Conservation (phyloP, 2,329 filamentous ascomycete species). For the Didymella pomorum region DNA sequence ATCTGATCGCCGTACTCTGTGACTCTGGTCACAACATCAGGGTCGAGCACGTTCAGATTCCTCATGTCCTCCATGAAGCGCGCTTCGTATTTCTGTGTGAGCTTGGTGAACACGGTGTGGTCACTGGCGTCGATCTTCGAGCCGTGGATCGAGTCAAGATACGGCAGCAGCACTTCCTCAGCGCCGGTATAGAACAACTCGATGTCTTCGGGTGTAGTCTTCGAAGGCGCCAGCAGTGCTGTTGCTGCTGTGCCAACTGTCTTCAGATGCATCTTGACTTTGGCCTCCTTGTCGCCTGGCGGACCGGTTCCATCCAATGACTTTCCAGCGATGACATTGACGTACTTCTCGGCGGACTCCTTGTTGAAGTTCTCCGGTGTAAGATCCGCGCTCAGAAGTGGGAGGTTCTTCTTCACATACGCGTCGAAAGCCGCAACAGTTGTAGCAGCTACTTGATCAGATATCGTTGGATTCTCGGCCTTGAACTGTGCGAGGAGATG, state of each 20-base stretch:
- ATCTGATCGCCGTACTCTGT: slow-evolving; percentile 92
- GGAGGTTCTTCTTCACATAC: slow-evolving; percentile 74
- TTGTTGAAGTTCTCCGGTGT: slow-evolving; percentile 58
- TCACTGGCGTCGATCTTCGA: slow-evolving; percentile 66
- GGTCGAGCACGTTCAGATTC: slow-evolving; percentile 81
- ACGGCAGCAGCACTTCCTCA: slow-evolving; percentile 78
- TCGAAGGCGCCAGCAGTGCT: slow-evolving; percentile 53
- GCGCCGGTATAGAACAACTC: slow-evolving; percentile 65
- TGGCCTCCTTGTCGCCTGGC: slow-evolving; percentile 80
- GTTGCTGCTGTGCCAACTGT: slow-evolving; percentile 64
- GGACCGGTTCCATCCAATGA: slow-evolving; percentile 61
- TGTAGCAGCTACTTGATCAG: slow-evolving; percentile 58
- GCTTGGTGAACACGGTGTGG: slow-evolving; percentile 81
- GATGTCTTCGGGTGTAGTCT: slow-evolving; percentile 40
- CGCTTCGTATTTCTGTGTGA: slow-evolving; percentile 86
- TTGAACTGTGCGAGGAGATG: slow-evolving; percentile 78
- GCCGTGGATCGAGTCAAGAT: slow-evolving; percentile 73
- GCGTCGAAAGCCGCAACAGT: slow-evolving; percentile 61
- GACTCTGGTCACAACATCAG: slow-evolving; percentile 85
- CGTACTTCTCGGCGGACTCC: slow-evolving; percentile 61
- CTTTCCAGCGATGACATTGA: slow-evolving; percentile 62
- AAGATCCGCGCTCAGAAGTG: slow-evolving; percentile 56
- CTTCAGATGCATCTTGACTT: slow-evolving; percentile 87
- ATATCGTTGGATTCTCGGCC: slow-evolving; percentile 54
- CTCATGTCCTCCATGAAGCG: slow-evolving; percentile 90